Evolutionary conservation across 2,329 filamentous ascomycete genomes (phyloP).

Genomic region (Penicillium olsonii): DNA sequence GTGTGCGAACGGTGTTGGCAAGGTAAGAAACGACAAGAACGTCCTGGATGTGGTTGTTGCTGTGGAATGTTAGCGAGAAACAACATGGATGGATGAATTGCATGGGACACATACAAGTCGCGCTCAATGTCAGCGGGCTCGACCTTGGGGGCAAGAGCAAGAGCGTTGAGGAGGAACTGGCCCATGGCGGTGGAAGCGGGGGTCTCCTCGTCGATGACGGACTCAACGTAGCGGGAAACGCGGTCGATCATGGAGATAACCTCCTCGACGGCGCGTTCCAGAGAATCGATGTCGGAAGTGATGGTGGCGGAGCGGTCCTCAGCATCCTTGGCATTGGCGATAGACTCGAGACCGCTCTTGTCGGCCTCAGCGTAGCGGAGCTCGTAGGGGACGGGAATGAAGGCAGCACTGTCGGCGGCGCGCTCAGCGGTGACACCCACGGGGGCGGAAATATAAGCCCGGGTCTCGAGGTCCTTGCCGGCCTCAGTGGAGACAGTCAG

Average conservation of each 20-base stretch:
- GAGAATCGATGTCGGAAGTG: conserved; percentile 83
- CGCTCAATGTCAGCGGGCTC: conserved; percentile 86
- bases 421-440: conserved; percentile 94
- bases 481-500: conserved; percentile 90
- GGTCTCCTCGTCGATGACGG: conserved; percentile 84
- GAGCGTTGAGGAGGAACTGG: conserved; percentile 91
- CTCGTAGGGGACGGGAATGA: conserved; percentile 95
- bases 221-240: conserved; percentile 87
- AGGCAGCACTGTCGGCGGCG: conserved; percentile 92
- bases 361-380: conserved; percentile 83
- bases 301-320: conserved; percentile 74
- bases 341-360: conserved; percentile 76
- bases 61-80: conserved; percentile 41
- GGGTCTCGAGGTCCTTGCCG: conserved; percentile 82
- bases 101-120: conserved; percentile 67
- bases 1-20: conserved; percentile 96
- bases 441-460: conserved; percentile 92
- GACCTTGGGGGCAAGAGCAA: conserved; percentile 93
- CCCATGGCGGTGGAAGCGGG: conserved; percentile 87
- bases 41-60: conserved; percentile 99
- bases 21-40: conserved; percentile 97
- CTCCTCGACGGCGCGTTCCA: conserved; percentile 83
- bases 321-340: conserved; percentile 76
- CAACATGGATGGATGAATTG: not conserved
- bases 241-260: conserved; percentile 88